Percentiles rank a stretch among this genome's conserved stretches.
These are phyloP conservation scores for Eucalyptus dawsonii DNA, from an alignment of 345 rosid genomes.

Conservation along the genomic window DNA sequence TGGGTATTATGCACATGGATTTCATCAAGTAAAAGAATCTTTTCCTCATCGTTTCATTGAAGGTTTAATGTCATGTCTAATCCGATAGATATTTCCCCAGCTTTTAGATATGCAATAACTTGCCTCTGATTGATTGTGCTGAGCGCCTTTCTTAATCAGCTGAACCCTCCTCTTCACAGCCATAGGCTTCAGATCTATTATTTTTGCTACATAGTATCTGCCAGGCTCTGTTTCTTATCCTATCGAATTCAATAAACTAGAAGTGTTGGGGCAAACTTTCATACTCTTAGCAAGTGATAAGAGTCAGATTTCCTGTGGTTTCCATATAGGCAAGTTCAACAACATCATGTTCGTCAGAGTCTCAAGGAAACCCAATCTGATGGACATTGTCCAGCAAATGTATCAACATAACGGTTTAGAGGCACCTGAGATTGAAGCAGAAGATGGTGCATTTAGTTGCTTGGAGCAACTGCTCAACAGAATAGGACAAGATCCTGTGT, in stretches of 20 bases:
- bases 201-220: neutral
- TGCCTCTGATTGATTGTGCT: neutral
- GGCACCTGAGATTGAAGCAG: neutral
- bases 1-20: neutral
- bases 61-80: neutral
- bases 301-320: neutral
- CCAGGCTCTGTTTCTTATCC: neutral
- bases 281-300: neutral
- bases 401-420: neutral
- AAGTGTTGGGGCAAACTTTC: neutral
- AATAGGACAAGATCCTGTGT: neutral
- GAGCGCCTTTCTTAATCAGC: neutral
- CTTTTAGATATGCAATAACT: neutral
- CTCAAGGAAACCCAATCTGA: neutral
- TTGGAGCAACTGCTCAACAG: neutral
- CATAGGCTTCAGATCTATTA: neutral
- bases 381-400: neutral
- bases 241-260: neutral
- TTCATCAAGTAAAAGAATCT: neutral
- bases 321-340: constrained; percentile 4
- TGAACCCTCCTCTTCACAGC: neutral
- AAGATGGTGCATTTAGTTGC: neutral
- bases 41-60: neutral
- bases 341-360: constrained; percentile 6
- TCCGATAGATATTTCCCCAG: neutral